Percentiles rank a stretch among this genome's conserved stretches.
phyloP scores from a whole-genome alignment of 2,329 filamentous ascomycete species.

The Colletotrichum ledebouriae region DNA sequence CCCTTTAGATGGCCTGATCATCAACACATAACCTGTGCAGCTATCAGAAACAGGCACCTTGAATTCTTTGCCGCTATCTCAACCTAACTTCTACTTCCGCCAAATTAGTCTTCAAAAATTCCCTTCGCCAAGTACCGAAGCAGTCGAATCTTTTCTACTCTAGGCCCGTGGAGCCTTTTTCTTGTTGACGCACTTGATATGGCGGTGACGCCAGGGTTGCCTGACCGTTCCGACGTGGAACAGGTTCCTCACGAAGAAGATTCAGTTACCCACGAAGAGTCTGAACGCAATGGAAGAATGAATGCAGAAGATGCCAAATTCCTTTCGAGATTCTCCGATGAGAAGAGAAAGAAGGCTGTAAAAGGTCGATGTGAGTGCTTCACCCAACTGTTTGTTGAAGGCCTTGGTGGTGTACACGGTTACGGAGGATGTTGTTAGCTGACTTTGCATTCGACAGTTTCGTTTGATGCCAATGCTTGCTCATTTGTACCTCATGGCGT shows the following conservation, averaged over 20 bases:
- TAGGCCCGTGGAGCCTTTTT: background rate
- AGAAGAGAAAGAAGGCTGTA: slow-evolving; percentile 48
- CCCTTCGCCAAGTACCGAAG: background rate
- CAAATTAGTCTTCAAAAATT: background rate
- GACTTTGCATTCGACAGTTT: slow-evolving; percentile 30
- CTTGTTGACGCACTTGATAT: slow-evolving; percentile 22
- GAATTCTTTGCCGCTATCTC: background rate
- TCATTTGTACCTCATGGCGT: slow-evolving; percentile 49
- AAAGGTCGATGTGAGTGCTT: slow-evolving; percentile 48
- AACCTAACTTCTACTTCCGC: background rate
- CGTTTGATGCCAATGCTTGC: slow-evolving; percentile 49
- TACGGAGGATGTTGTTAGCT: too few species aligned
- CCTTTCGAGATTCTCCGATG: slow-evolving; percentile 48
- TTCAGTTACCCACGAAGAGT: slow-evolving; percentile 45
- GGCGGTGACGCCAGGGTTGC: slow-evolving; percentile 27
- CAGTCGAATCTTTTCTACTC: background rate
- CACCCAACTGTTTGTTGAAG: too few species aligned
- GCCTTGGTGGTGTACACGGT: too few species aligned
- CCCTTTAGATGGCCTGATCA: background rate
- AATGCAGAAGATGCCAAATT: slow-evolving; percentile 50
- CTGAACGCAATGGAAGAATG: slow-evolving; percentile 38
- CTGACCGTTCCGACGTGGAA: slow-evolving; percentile 46
- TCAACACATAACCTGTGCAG: background rate
- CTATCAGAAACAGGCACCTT: slow-evolving; percentile 25
- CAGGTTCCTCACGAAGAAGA: slow-evolving; percentile 46